phyloP scores from a whole-genome alignment of 2,329 filamentous ascomycete genomes.

The Neonectria sp. region DNA sequence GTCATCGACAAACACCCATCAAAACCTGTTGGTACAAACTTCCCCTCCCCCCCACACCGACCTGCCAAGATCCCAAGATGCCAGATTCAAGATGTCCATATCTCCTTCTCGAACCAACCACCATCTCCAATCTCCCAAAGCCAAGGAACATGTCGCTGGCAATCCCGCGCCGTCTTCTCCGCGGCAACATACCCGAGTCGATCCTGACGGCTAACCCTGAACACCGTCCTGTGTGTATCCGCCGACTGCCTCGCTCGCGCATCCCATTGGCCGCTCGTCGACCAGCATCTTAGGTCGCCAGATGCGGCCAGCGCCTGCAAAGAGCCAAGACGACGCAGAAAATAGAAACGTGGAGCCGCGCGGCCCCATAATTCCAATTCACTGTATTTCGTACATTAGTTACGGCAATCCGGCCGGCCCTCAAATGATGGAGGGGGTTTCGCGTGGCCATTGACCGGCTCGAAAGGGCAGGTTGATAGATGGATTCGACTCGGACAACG shows the following conservation, averaged over 20 bases:
- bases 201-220: not conserved
- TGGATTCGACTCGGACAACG: not conserved
- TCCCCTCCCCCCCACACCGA: not conserved
- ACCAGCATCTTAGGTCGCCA: conserved; percentile 39
- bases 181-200: not conserved
- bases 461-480: conserved; percentile 9
- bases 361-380: conserved; percentile 19
- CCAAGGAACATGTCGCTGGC: conserved; percentile 17
- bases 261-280: conserved; percentile 34
- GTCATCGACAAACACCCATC: conserved; percentile 10
- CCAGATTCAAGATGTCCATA: conserved; percentile 23
- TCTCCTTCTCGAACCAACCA: conserved; percentile 23
- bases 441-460: conserved; percentile 15
- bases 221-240: not conserved
- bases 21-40: not conserved
- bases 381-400: conserved; percentile 1
- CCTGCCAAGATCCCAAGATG: not conserved
- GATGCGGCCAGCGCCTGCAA: conserved; percentile 46
- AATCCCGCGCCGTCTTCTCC: conserved; percentile 3
- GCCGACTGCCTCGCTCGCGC: not conserved
- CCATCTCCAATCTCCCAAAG: conserved; percentile 4
- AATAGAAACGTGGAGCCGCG: conserved; percentile 42
- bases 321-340: conserved; percentile 32
- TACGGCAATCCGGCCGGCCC: not conserved
- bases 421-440: conserved; percentile 12